Evolutionary conservation across 148 eudicot genomes (phyloP), one percentile per base, ranked within the genome.

Genomic region (Beta vulgaris): DNA sequence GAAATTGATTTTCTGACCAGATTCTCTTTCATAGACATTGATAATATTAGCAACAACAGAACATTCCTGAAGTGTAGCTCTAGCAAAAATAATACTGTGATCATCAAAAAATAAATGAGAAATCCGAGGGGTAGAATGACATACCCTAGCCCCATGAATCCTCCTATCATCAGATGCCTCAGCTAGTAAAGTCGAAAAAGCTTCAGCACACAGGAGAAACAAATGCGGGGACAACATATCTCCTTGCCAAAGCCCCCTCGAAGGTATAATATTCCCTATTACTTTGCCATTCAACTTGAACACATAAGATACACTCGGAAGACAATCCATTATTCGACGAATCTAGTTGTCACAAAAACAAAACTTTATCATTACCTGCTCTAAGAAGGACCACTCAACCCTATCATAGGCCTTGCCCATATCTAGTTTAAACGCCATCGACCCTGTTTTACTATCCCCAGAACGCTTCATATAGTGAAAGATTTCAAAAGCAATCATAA

Each of bases 331-430:
- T 0, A 64, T 19, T 2, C 40, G 3, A 14, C 25, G 2, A 4
- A 64, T 12, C 68, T 26, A 64, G 0, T 3, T 16, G 10, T 2
- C 25, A 3, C 25, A 0, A 34, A 64, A 64, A 5, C 68, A 28
- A 9, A 64, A 3, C 40, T 19, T 18, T 0, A 13, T 6, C 68
- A 64, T 34, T 5, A 34, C 26, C 18, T 13, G 0, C 25, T 36
- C 42, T 9, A 64, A 4, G 1, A 64, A 37, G 7, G 13, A 18
- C 68, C 68, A 64, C 18, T 64, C 68, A 6, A 64, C n/a, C n/a
- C n/a, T n/a, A n/a, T n/a, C 68, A 11, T 64, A 64, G 3, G 68
- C 68, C 26, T 64, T 64, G 12, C 43, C 36, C 68, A 34, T 35
- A 11, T 64, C 68, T 1, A 64, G 25, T 13, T 64, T 37, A 8